Conservation (phyloP, 768 basidiomycete species). For the Russula compacta region DNA sequence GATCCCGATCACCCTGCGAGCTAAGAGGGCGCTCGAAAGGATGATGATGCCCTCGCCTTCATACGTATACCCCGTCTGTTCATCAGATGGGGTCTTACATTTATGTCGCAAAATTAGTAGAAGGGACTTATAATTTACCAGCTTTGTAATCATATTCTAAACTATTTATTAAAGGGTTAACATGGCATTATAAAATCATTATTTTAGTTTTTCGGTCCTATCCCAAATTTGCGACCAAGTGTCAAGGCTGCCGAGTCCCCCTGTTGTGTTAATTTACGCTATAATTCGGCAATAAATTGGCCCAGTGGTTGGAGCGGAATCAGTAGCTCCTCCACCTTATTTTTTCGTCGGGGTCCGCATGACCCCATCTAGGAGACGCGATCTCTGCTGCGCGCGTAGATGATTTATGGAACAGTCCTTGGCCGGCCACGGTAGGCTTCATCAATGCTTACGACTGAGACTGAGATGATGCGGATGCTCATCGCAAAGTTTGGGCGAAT, state of each 20-base stretch:
- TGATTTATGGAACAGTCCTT: background rate
- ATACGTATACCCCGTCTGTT: too few species aligned
- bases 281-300: background rate
- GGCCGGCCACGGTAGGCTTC: background rate
- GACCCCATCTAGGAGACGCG: constrained; percentile 1
- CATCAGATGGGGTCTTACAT: too few species aligned
- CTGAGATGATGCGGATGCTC: background rate
- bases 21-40: too few species aligned
- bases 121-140: too few species aligned
- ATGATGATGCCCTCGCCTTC: too few species aligned
- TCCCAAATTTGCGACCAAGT: too few species aligned
- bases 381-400: background rate
- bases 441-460: background rate
- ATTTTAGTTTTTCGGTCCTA: too few species aligned
- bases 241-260: constrained; percentile 1
- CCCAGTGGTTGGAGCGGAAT: background rate
- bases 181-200: background rate
- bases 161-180: too few species aligned
- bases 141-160: too few species aligned
- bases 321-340: background rate
- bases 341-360: background rate
- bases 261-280: background rate
- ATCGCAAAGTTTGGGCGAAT: background rate
- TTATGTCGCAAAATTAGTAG: too few species aligned
- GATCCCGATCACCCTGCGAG: too few species aligned